Conservation (phyloP, 2,329 filamentous ascomycete genomes). For the Catunica adiposa region DNA sequence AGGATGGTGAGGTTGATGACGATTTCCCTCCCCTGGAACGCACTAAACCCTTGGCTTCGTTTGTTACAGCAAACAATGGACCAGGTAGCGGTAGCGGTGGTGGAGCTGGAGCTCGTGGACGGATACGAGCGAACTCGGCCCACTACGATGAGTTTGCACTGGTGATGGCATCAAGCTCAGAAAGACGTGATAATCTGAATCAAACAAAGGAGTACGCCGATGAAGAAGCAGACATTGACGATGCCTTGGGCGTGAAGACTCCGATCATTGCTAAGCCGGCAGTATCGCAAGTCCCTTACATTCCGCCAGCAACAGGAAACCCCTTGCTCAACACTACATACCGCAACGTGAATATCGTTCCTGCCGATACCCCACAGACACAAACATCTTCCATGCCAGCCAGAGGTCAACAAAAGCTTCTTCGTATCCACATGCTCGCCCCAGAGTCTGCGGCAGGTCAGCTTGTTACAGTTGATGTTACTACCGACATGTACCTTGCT, state of each 20-base stretch:
- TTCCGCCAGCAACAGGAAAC: slow-evolving; percentile 23
- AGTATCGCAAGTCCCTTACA: slow-evolving; percentile 19
- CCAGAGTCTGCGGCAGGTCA: slow-evolving; percentile 56
- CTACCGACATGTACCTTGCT: slow-evolving; percentile 67
- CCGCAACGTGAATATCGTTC: slow-evolving; percentile 32
- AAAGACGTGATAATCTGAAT: slow-evolving; percentile 52
- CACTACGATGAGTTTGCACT: slow-evolving; percentile 72
- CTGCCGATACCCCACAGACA: slow-evolving; percentile 38
- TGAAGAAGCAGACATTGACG: slow-evolving; percentile 28
- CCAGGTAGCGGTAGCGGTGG: slow-evolving; percentile 25
- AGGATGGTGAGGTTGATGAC: slow-evolving; percentile 71
- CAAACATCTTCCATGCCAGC: slow-evolving; percentile 27
- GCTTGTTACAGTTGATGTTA: slow-evolving; percentile 57
- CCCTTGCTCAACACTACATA: slow-evolving; percentile 46
- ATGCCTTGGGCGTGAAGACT: slow-evolving; percentile 20
- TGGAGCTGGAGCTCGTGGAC: slow-evolving; percentile 28
- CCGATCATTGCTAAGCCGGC: slow-evolving; percentile 22
- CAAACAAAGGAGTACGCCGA: slow-evolving; percentile 47
- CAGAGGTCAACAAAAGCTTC: slow-evolving; percentile 51
- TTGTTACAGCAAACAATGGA: slow-evolving; percentile 65
- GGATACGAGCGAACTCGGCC: slow-evolving; percentile 47
- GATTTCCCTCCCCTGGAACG: slow-evolving; percentile 68
- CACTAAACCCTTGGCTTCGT: slow-evolving; percentile 57
- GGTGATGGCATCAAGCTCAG: slow-evolving; percentile 51
- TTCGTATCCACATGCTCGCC: slow-evolving; percentile 55